Percentiles rank a stretch among this genome's conserved stretches.
Conservation (phyloP, 2,329 filamentous ascomycete genomes). For the Rhynchosporium agropyri region DNA sequence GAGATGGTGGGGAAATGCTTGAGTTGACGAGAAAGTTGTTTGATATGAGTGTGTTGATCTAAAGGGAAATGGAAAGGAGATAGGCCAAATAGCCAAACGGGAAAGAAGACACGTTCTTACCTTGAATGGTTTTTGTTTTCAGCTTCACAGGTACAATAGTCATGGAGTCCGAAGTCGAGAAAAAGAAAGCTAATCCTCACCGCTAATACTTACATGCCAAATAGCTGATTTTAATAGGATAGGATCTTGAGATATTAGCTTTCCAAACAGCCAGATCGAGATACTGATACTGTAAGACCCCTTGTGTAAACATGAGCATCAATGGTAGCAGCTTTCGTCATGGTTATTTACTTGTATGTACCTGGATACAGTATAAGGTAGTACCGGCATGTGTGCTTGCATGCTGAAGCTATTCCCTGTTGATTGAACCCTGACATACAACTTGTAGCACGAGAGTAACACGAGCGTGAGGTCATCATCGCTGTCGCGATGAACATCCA, state of each 20-base stretch:
- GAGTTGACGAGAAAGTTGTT: neutral
- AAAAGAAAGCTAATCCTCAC: neutral
- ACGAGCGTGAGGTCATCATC: slow-evolving; percentile 2
- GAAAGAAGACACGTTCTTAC: neutral
- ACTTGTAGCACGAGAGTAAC: too few relatives aligned
- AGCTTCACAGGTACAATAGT: too few relatives aligned
- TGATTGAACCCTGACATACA: too few relatives aligned
- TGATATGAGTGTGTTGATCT: neutral
- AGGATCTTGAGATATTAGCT: neutral
- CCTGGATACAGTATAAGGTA: too few relatives aligned
- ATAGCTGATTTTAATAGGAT: neutral
- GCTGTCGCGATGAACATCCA: neutral
- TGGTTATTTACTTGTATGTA: too few relatives aligned
- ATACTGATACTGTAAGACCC: too few relatives aligned
- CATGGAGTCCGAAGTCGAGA: neutral
- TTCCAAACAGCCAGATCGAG: too few relatives aligned
- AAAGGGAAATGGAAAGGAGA: neutral
- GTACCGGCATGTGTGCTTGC: too few relatives aligned
- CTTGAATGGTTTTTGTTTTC: neutral
- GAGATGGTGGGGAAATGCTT: neutral
- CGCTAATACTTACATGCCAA: neutral
- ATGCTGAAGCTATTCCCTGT: too few relatives aligned
- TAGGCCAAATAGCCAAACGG: neutral
- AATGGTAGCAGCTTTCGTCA: too few relatives aligned
- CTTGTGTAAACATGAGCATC: too few relatives aligned